Evolutionary conservation across 345 rosid species (phyloP).

Genomic region (Linum usitatissimum): DNA sequence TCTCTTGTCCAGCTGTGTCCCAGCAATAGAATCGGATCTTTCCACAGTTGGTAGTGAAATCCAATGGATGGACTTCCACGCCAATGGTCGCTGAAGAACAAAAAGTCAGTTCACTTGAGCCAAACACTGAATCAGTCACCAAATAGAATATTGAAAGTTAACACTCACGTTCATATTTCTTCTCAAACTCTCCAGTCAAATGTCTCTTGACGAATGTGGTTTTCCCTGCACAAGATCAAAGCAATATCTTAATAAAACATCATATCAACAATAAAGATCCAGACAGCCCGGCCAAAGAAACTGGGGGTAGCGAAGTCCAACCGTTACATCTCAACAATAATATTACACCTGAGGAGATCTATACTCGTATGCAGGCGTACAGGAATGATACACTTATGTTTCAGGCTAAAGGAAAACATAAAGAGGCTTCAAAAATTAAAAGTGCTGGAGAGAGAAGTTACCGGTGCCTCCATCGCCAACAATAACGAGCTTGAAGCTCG

Average conservation of each 20-base stretch:
- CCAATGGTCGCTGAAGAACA: conserved; percentile 65
- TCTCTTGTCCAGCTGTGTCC: conserved; percentile 98
- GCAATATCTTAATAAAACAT: not conserved
- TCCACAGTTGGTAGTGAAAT: conserved; percentile 87
- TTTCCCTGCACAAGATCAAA: conserved; percentile 40
- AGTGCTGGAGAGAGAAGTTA: conserved; percentile 8
- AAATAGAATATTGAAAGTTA: not conserved
- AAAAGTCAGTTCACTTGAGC: not conserved
- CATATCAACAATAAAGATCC: not conserved
- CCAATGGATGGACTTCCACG: conserved; percentile 92
- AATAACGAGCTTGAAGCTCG: conserved; percentile 85
- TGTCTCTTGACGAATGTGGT: conserved; percentile 89
- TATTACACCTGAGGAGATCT: not conserved
- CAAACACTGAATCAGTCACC: not conserved
- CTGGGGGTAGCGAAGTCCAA: not conserved
- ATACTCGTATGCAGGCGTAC: not conserved
- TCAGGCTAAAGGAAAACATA: not conserved
- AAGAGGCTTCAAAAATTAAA: not conserved
- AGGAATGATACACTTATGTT: not conserved
- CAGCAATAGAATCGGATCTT: conserved; percentile 88
- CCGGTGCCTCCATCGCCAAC: conserved; percentile 97
- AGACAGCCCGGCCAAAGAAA: too few relatives aligned
- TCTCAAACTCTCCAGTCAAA: conserved; percentile 92
- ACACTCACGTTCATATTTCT: conserved; percentile 84
- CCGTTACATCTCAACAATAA: not conserved